These are phyloP conservation scores for Begonia fuchsioides DNA, from an alignment of 306 rosid species.

Conservation along the genomic window DNA sequence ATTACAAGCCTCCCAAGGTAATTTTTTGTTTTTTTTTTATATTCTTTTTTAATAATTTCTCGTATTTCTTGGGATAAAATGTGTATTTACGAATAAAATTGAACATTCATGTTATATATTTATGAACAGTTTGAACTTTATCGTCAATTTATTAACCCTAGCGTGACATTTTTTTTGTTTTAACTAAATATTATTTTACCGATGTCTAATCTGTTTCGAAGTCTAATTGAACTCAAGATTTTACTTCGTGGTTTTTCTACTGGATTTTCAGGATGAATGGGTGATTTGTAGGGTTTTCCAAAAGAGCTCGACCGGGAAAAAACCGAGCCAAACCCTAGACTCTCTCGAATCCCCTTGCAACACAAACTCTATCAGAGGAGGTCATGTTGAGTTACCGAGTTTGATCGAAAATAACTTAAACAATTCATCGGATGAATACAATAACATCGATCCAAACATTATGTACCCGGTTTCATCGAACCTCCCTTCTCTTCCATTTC, in stretches of 20 bases:
- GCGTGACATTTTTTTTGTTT: too few species aligned
- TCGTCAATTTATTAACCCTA: too few species aligned
- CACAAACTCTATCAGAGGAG: conserved; percentile 45
- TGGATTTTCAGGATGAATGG: conserved; percentile 63
- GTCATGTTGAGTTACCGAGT: conserved; percentile 45
- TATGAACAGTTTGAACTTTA: too few species aligned
- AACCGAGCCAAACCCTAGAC: conserved; percentile 38
- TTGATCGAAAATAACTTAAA: conserved; percentile 20
- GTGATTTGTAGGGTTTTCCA: conserved; percentile 92
- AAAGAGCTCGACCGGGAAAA: conserved; percentile 39
- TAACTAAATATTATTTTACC: too few species aligned
- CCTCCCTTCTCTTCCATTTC: conserved; percentile 23
- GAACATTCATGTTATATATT: too few species aligned
- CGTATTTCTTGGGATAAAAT: too few species aligned
- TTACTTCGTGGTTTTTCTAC: neutral
- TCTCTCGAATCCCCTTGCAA: conserved; percentile 53
- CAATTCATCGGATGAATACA: conserved; percentile 28
- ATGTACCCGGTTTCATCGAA: neutral
- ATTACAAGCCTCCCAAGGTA: conserved; percentile 52
- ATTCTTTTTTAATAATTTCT: too few species aligned
- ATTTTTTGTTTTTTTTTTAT: neutral
- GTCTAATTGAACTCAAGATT: neutral
- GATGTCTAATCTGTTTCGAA: too few species aligned
- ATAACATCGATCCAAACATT: conserved; percentile 6
- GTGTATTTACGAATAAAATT: too few species aligned